Percentiles rank a stretch among this genome's conserved stretches.
phyloP scores from a whole-genome alignment of 2,329 filamentous ascomycete genomes.

The Dendryphion nanum region DNA sequence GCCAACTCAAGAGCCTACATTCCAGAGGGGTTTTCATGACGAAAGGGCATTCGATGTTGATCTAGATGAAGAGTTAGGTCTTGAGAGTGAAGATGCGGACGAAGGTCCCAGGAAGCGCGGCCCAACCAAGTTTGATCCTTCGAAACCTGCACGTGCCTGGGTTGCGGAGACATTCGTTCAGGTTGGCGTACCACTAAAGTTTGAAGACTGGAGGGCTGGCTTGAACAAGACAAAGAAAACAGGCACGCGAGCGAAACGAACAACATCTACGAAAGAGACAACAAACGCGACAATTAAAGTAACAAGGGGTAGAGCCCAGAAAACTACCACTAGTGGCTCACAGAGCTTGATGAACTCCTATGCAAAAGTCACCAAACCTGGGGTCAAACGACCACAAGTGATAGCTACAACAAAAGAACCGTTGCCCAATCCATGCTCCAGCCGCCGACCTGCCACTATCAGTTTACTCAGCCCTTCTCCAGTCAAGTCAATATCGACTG shows the following conservation, averaged over 20 bases:
- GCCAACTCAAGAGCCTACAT: not conserved
- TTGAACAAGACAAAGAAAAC: constrained; percentile 20
- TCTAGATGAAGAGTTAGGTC: constrained; percentile 7
- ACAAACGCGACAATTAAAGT: not conserved
- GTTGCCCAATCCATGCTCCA: not conserved
- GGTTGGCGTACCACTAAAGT: constrained; percentile 62
- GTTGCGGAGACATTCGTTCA: constrained; percentile 63
- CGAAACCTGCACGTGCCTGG: constrained; percentile 66
- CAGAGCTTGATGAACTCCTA: constrained; percentile 28
- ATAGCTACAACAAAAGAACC: constrained; percentile 17
- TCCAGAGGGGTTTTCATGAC: constrained; percentile 20
- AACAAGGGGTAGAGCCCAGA: constrained; percentile 18
- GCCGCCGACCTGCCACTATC: constrained; percentile 8
- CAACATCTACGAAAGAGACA: not conserved
- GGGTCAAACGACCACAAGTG: constrained; percentile 16
- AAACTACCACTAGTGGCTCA: constrained; percentile 14
- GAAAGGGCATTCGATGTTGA: constrained; percentile 12
- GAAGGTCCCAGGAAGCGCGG: constrained; percentile 45
- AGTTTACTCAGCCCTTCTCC: constrained; percentile 33
- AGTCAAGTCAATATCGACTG: constrained; percentile 4
- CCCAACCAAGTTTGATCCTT: constrained; percentile 61
- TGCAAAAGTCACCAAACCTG: constrained; percentile 37
- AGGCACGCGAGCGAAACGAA: not conserved
- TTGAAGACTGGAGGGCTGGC: constrained; percentile 62
- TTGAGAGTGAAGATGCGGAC: constrained; percentile 31